Conservation (phyloP, 1,284 basidiomycete genomes). For the Tetrapyrgos nigripes region DNA sequence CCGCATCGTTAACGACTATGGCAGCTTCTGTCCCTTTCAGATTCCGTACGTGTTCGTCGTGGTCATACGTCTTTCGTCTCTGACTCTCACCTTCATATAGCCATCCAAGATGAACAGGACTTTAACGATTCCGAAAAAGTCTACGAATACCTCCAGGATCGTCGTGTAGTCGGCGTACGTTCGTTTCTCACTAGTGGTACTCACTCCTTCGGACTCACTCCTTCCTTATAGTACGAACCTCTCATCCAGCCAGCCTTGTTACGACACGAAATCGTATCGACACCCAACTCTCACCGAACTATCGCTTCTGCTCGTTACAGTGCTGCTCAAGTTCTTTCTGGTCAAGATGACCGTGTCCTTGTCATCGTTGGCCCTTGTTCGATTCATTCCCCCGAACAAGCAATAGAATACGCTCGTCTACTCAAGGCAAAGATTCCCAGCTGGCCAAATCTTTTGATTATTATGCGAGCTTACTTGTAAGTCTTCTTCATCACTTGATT, state of each 20-base stretch:
- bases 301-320: conserved; percentile 80
- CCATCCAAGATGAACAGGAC: conserved; percentile 40
- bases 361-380: conserved; percentile 97
- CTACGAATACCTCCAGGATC: conserved; percentile 75
- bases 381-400: conserved; percentile 90
- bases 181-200: conserved; percentile 5
- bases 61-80: conserved; percentile 23
- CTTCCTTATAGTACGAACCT: conserved; percentile 79
- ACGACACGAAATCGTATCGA: conserved; percentile 80
- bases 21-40: too few relatives aligned
- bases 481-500: conserved; percentile 40
- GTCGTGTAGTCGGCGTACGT: conserved; percentile 76
- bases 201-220: conserved; percentile 11
- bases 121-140: conserved; percentile 65
- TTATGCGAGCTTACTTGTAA: conserved; percentile 97
- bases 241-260: conserved; percentile 91
- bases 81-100: conserved; percentile 28
- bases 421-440: conserved; percentile 72
- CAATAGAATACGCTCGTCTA: conserved; percentile 87
- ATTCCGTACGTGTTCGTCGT: too few relatives aligned
- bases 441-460: conserved; percentile 83
- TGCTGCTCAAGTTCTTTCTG: conserved; percentile 80
- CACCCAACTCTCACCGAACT: conserved; percentile 64
- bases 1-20: too few relatives aligned
- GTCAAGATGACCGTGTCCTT: conserved; percentile 84